Conservation (phyloP, 1,139 yeast species). For the Nakaseomyces delphensis region DNA sequence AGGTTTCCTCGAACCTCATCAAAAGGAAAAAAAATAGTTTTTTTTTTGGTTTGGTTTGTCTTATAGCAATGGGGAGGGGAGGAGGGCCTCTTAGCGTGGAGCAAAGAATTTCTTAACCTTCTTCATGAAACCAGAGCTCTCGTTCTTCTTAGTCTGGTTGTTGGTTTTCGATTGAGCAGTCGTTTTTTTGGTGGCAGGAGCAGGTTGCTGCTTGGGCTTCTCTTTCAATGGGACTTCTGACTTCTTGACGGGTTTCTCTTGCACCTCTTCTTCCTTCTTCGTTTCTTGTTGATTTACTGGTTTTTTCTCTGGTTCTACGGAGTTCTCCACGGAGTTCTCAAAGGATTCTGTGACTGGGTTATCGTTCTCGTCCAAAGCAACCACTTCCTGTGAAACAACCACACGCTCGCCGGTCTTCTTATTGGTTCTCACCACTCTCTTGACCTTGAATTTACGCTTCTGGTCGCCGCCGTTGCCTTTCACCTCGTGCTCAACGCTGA, state of each 20-base stretch:
- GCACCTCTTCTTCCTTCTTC: neutral
- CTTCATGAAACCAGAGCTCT: constrained; percentile 1
- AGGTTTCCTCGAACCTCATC: too few relatives aligned
- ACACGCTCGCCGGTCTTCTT: constrained; percentile 34
- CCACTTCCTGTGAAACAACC: constrained; percentile 29
- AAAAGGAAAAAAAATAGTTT: too few relatives aligned
- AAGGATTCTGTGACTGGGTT: constrained; percentile 10
- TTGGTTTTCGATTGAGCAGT: neutral
- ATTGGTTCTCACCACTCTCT: constrained; percentile 33
- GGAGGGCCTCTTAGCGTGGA: constrained; percentile 2
- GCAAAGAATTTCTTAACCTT: constrained; percentile 4
- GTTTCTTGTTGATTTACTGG: neutral
- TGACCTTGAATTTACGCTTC: constrained; percentile 25
- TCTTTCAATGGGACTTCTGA: neutral
- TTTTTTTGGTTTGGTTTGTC: too few relatives aligned
- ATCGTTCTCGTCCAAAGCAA: constrained; percentile 21
- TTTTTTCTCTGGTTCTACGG: neutral
- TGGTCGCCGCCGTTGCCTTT: constrained; percentile 32
- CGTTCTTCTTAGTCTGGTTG: neutral
- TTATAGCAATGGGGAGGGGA: too few relatives aligned
- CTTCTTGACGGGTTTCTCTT: neutral
- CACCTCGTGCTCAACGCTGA: constrained; percentile 39
- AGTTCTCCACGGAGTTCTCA: neutral
- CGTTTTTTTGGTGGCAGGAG: constrained; percentile 1
- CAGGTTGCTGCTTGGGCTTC: neutral